Evolutionary conservation across 306 rosid species (phyloP), one percentile per base, ranked within the genome.

Genomic region (Styphnolobium japonicum): DNA sequence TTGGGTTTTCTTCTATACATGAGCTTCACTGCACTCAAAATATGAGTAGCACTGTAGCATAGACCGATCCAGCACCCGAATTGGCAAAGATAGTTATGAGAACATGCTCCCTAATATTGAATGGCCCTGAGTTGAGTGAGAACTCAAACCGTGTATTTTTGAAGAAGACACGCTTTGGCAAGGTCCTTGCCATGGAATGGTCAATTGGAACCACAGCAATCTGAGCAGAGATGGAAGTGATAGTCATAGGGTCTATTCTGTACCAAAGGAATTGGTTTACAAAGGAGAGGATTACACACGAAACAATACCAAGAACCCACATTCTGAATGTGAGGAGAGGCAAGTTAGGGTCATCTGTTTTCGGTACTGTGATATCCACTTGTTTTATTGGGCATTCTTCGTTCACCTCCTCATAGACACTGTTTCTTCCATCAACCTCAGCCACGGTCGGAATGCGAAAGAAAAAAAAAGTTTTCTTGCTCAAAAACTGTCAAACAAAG

Each of bases 31-130:
- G 98, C 94, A 57, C 87, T 80, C 86, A 94, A 84, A n/a, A n/a
- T n/a, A 85, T 94, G 98, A 64, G 92, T 81, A n/a, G n/a, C n/a
- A n/a, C n/a, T n/a, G n/a, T n/a, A 89, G 85, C 77, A 58, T 81
- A 81, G 8, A 81, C 85, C 0, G 78, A n/a, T 67, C 85, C 85
- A 81, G 86, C 92, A 19, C 98, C 98, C 0, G 97, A 80, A 74
- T 92, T 92, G 1, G 98, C 98, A 71, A 94, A 92, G 25, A 94
- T 92, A 9, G 97, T 94, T 10, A 90, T 90, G 48, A 90, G 77
- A 37, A 90, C 94, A 76, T 90, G 92, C 42, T 90, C 94, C 75
- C 88, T 90, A 12, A 88, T 33, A 74, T 90, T 90, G 39, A 90
- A 90, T 19, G 92, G 90, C 19, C 94, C 94, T 3, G 94, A 90